Percentiles rank a stretch among this genome's conserved stretches.
phyloP scores from a whole-genome alignment of 2,329 filamentous ascomycete species.

The Colletotrichum sp. region DNA sequence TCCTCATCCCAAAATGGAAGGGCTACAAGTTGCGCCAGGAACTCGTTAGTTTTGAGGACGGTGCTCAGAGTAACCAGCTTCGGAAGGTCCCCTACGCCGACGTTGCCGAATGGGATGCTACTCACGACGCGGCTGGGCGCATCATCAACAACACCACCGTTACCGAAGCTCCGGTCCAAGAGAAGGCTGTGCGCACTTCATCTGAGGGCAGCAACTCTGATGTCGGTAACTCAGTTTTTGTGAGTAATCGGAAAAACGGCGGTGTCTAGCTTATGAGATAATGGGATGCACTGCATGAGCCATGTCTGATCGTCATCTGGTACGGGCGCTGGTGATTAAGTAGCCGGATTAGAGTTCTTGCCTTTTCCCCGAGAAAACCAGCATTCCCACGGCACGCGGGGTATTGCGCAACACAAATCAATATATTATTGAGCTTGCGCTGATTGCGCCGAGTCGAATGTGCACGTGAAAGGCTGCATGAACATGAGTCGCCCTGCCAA shows the following conservation, averaged over 20 bases:
- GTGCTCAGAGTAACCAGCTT: constrained; percentile 47
- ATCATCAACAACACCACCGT: not conserved
- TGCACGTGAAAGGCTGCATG: not conserved
- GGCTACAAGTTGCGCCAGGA: constrained; percentile 62
- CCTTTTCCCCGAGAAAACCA: not conserved
- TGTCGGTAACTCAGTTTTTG: not conserved
- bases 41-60: constrained; percentile 39
- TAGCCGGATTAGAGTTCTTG: not conserved
- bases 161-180: not conserved
- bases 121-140: constrained; percentile 55
- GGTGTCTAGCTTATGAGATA: not conserved
- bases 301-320: not conserved
- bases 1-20: constrained; percentile 54
- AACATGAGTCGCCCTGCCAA: not conserved
- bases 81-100: constrained; percentile 57
- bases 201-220: not conserved
- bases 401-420: not conserved
- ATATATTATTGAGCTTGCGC: not conserved
- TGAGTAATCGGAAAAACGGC: not conserved
- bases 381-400: not conserved
- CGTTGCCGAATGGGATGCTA: constrained; percentile 60
- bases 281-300: not conserved
- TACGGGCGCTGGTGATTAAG: not conserved
- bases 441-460: not conserved
- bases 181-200: not conserved